Base-by-base conservation (phyloP, 441 rosid species). In the Arabidopsis lyrata region DNA sequence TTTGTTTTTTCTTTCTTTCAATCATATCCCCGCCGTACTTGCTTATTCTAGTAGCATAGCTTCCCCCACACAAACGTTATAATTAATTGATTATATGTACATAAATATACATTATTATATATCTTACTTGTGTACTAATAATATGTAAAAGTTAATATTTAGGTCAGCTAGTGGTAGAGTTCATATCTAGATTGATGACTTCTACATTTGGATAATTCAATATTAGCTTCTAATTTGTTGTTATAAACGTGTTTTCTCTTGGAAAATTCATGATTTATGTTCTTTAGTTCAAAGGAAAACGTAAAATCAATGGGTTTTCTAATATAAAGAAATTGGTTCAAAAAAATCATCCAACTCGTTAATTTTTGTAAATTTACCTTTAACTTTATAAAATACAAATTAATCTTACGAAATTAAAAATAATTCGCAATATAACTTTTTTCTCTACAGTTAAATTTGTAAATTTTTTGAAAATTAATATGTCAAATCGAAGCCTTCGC, bases 21-120 rank as follows among this genome's bases (percentile, higher is more conserved):
- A 77, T 77, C 77, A 77, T 72, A 72, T 59, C 58, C 39, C 62
- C 68, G 65, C 80, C 77, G 77, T 77, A 77, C 77, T 66, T 72
- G 69, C 80, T 77, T 72, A 54, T 59, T 72, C 49, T 45, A 66
- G 77, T 59, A 65, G 69, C 80, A 66, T 22, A 50, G 50, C 66
- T 49, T 62, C 42, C 62, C 61, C 32, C 66, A 39, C 80, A n/a
- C 66, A 70, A 39, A 56, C 27, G 34, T 64, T 70, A 65, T 65
- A 70, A 48, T 70, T 58, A 65, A 38, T 64, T 76, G 41, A 41
- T 63, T 70, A 54, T 76, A 22, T 58, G 60, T 66, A 27, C 29
- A 27, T 52, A 32, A 53, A 45, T 27, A 52, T 60, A 44, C 47
- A 34, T 42, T 56, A 45, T 41, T 29, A 8, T 39, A 47, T 24